Conservation (phyloP, 495 filamentous ascomycete genomes). For the Annulohypoxylon stygium region DNA sequence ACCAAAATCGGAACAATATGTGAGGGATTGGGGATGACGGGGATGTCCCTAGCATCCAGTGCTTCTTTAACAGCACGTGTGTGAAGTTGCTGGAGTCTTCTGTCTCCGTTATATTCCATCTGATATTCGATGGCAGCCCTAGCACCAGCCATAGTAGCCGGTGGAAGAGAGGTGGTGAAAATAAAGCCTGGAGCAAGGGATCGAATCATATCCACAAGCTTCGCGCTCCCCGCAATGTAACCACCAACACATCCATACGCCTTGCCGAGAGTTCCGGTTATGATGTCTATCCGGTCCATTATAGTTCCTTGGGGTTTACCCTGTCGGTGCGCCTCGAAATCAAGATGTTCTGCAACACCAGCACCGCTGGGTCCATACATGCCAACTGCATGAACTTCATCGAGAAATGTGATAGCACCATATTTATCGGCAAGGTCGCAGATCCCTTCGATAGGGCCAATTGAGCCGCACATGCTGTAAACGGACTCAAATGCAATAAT, state of each 20-base stretch:
- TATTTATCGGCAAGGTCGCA: constrained; percentile 98
- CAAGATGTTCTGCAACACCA: constrained; percentile 96
- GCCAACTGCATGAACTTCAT: constrained; percentile 98
- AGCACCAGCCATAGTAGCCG: constrained; percentile 96
- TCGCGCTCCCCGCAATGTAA: constrained; percentile 91
- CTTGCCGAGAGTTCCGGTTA: constrained; percentile 96
- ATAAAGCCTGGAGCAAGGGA: constrained; percentile 98
- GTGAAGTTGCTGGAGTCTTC: constrained; percentile 92
- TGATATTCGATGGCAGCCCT: constrained; percentile 94
- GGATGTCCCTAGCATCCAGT: constrained; percentile 82
- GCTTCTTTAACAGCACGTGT: constrained; percentile 90
- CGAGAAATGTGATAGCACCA: constrained; percentile 95
- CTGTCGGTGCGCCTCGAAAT: constrained; percentile 81
- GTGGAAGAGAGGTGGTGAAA: constrained; percentile 96
- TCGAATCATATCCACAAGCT: constrained; percentile 93
- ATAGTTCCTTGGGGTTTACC: constrained; percentile 83
- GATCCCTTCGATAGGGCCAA: constrained; percentile 94
- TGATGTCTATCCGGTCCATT: constrained; percentile 96
- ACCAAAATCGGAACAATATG: constrained; percentile 97
- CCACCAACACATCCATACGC: constrained; percentile 98
- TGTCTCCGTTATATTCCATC: constrained; percentile 80
- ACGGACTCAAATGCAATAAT: constrained; percentile 99
- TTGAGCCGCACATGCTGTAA: constrained; percentile 98
- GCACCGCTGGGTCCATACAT: constrained; percentile 99
- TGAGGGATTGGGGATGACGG: constrained; percentile 97